These are phyloP conservation scores for Colletotrichum eleusines DNA, from an alignment of 2,329 filamentous ascomycete genomes.

Conservation along the genomic window DNA sequence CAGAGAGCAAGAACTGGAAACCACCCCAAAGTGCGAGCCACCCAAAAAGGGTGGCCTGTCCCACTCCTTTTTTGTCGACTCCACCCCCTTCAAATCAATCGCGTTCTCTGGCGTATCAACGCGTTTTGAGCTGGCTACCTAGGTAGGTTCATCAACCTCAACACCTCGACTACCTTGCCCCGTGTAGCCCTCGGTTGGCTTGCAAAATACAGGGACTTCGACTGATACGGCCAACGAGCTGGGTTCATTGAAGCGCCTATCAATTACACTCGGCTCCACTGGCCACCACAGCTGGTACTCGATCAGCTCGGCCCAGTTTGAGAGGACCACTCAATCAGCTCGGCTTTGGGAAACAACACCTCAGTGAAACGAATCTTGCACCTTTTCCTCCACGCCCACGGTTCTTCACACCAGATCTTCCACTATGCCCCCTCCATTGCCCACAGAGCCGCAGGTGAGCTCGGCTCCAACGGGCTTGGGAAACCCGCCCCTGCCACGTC, in stretches of 20 bases:
- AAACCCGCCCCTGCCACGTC: conserved; percentile 9
- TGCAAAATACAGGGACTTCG: background rate
- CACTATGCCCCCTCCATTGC: conserved; percentile 20
- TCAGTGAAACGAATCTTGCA: background rate
- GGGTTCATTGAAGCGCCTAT: too few species aligned
- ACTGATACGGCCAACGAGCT: background rate
- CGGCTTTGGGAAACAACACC: background rate
- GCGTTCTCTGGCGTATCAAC: conserved; percentile 25
- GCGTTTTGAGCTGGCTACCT: conserved; percentile 12
- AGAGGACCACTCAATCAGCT: background rate
- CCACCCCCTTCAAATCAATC: too few species aligned
- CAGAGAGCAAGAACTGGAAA: background rate
- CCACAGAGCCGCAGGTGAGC: background rate
- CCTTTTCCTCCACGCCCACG: background rate
- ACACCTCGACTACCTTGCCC: background rate
- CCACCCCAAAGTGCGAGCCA: background rate
- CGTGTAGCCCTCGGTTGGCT: background rate
- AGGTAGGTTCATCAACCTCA: background rate
- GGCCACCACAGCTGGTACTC: background rate
- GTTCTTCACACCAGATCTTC: background rate
- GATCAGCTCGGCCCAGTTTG: background rate
- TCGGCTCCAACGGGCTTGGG: background rate
- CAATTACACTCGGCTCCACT: too few species aligned
- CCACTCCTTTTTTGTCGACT: conserved; percentile 28
- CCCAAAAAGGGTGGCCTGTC: conserved; percentile 17